These are phyloP conservation scores for Coemansia sp. DNA, from an alignment of 192 early-diverging fungal species.

Conservation along the genomic window DNA sequence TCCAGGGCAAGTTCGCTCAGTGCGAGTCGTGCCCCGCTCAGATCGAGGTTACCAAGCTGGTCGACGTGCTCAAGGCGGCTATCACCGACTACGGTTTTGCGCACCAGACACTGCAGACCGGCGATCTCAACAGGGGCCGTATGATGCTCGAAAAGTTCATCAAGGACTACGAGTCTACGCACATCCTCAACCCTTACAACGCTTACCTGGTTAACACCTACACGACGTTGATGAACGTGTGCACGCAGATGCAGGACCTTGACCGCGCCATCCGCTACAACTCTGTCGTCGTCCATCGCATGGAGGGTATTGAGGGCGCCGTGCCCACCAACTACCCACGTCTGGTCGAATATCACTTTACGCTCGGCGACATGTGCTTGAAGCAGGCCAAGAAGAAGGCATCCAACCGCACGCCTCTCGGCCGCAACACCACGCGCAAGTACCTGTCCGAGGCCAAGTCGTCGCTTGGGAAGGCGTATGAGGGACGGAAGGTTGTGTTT, in stretches of 20 bases:
- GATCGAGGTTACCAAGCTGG: slow-evolving; percentile 50
- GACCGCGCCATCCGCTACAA: slow-evolving; percentile 51
- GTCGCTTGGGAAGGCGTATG: slow-evolving; percentile 27
- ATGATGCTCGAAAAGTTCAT: slow-evolving; percentile 51
- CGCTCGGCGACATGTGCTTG: slow-evolving; percentile 58
- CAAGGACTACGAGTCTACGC: slow-evolving; percentile 47
- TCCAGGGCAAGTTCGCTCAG: slow-evolving; percentile 55
- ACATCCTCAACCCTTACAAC: slow-evolving; percentile 54
- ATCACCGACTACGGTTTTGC: slow-evolving; percentile 52
- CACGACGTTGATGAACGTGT: slow-evolving; percentile 37
- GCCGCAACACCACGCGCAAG: slow-evolving; percentile 39
- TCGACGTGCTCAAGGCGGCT: slow-evolving; percentile 53
- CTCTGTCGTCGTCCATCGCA: slow-evolving; percentile 40
- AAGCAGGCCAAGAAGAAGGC: slow-evolving; percentile 54
- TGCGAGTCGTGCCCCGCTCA: slow-evolving; percentile 54
- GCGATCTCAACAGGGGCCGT: slow-evolving; percentile 40
- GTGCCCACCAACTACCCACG: slow-evolving; percentile 59
- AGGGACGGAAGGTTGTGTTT: slow-evolving; percentile 28
- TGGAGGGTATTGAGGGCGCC: slow-evolving; percentile 43
- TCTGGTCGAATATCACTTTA: slow-evolving; percentile 57
- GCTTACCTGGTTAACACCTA: slow-evolving; percentile 51
- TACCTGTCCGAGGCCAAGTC: slow-evolving; percentile 47
- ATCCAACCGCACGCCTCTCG: slow-evolving; percentile 44
- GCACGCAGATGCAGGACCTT: slow-evolving; percentile 33
- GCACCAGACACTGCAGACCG: slow-evolving; percentile 44